These are phyloP conservation scores for Cyberlindnera sargentensis DNA, from an alignment of 805 yeast genomes.

Conservation along the genomic window DNA sequence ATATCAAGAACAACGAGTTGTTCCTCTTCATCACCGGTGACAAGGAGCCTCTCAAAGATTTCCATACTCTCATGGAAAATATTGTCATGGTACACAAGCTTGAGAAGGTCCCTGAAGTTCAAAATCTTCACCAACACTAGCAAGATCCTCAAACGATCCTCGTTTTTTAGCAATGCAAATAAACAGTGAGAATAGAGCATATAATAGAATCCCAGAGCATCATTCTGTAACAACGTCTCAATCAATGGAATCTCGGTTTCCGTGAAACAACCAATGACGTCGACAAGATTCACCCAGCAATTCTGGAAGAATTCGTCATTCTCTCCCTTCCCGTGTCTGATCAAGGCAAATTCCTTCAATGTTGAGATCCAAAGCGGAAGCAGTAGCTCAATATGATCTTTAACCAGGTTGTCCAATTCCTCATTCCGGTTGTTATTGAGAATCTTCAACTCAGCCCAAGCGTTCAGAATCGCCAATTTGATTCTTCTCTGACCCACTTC, in stretches of 20 bases:
- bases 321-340: conserved; percentile 33
- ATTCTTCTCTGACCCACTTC: conserved; percentile 38
- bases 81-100: conserved; percentile 54
- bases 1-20: conserved; percentile 46
- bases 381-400: conserved; percentile 51
- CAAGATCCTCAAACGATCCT: conserved; percentile 30
- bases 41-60: conserved; percentile 61
- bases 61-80: conserved; percentile 73
- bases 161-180: conserved; percentile 52
- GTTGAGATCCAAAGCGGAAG: conserved; percentile 76
- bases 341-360: conserved; percentile 64
- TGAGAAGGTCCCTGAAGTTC: conserved; percentile 47
- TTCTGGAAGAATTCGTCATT: conserved; percentile 41
- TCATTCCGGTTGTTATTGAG: conserved; percentile 24
- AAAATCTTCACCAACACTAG: conserved; percentile 51
- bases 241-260: conserved; percentile 42
- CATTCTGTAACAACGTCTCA: conserved; percentile 44
- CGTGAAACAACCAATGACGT: conserved; percentile 63
- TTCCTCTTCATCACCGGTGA: conserved; percentile 44
- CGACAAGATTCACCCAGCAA: conserved; percentile 73
- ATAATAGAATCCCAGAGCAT: conserved; percentile 61
- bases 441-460: conserved; percentile 63
- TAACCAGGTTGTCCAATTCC: conserved; percentile 41
- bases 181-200: conserved; percentile 79
- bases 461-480: conserved; percentile 53